phyloP scores from a whole-genome alignment of 768 basidiomycete genomes.

The Tylopilus plumbeoviolaceoides region DNA sequence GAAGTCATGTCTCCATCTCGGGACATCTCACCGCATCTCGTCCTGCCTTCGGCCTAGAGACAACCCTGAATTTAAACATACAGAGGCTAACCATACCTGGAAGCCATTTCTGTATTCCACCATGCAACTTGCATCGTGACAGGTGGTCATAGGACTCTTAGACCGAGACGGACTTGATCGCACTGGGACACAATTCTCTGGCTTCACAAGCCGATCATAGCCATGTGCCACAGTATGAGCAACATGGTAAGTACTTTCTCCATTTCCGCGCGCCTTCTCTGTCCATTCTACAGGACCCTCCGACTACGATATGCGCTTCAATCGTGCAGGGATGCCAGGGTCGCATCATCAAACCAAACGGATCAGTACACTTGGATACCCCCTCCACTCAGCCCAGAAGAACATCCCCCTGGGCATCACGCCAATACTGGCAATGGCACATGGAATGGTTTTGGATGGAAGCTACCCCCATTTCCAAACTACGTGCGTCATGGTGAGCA shows the following conservation, averaged over 20 bases:
- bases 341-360: neutral
- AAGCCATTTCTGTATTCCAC: constrained; percentile 67
- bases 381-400: neutral
- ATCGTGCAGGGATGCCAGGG: neutral
- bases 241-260: constrained; percentile 4
- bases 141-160: constrained; percentile 45
- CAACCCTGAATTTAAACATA: constrained; percentile 60
- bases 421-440: constrained; percentile 16
- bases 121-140: constrained; percentile 71
- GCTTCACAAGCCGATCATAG: neutral
- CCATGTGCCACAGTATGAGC: neutral
- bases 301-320: neutral
- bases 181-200: neutral
- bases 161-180: neutral
- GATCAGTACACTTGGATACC: neutral
- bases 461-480: constrained; percentile 65
- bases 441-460: constrained; percentile 42
- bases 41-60: no score
- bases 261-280: neutral
- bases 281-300: constrained; percentile 7
- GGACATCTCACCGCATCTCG: no score
- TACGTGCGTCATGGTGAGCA: constrained; percentile 54
- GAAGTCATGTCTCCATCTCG: no score
- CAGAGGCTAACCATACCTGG: constrained; percentile 72
- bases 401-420: neutral